Evolutionary conservation across 2,329 filamentous ascomycete species (phyloP), one percentile per base, ranked within the genome.

Genomic region (Microdochium bolleyi): DNA sequence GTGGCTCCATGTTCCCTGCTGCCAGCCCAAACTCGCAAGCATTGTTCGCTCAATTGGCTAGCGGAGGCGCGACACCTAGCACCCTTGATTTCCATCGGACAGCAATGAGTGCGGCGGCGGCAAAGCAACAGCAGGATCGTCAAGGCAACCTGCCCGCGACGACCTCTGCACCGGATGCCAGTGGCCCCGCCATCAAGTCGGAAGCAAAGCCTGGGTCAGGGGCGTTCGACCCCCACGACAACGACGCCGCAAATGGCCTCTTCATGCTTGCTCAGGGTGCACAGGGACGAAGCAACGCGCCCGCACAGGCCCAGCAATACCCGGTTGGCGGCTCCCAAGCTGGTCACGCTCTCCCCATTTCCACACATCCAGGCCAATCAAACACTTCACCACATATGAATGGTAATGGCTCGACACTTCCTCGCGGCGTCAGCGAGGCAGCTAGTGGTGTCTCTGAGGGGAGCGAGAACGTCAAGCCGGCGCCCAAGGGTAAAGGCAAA

Each of bases 51-150:
- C 86, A 88, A 59, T 74, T 94, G 37, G 84, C 89, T 58, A 88
- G 83, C 64, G 89, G 89, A 58, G 88, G 87, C 53, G 88, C 90
- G 3, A 99, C 94, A 1, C 94, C 94, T 9, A 86, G 87, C 56
- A 96, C 92, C 0, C 74, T 95, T 50, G 94, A 99, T 64, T 99
- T 99, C 63, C 92, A 97, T 62, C 87, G 92, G 55, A 95, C 92
- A 58, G 94, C 92, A 25, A 74, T 97, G 69, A 91, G 83, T 59
- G 89, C 89, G 21, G 84, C 85, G 13, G 87, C 87, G 16, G 80
- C 82, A 4, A 87, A 87, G 57, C 41, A 67, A 69, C 54, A 61
- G 72, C 63, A 49, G 69, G 59, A 62, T 77, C 69, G 72, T 76
- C 58, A 56, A 73, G 70, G 58, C 68, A 59, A 56, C 64, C 19